A percentile compares a stretch with the other conserved stretches of the same genome.
phyloP scores from a whole-genome alignment of 2,329 filamentous ascomycete species.

The Basipetospora sp. region DNA sequence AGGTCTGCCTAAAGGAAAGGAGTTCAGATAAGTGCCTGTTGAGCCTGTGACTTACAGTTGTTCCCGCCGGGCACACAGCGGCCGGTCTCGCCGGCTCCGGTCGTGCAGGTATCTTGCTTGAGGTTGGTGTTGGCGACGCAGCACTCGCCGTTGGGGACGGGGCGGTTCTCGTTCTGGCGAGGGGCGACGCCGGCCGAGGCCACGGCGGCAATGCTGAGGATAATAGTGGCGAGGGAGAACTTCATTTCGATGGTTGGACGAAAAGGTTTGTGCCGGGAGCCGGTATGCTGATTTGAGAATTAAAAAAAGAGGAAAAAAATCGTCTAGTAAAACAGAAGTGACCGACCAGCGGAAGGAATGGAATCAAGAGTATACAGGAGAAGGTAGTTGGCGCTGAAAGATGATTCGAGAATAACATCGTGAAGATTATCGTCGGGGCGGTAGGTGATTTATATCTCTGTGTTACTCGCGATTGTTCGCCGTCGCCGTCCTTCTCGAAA shows the following conservation, averaged over 20 bases:
- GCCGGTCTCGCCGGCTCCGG: slow-evolving; percentile 17
- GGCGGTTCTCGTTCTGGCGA: slow-evolving; percentile 23
- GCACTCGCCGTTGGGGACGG: slow-evolving; percentile 20
- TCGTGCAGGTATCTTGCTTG: slow-evolving; percentile 22
- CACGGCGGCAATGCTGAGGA: slow-evolving; percentile 15
- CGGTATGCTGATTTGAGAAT: background rate
- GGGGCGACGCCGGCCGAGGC: slow-evolving; percentile 11
- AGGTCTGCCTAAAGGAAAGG: background rate
- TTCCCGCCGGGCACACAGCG: slow-evolving; percentile 20
- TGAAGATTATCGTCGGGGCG: too few species aligned
- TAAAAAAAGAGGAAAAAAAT: background rate
- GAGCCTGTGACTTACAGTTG: slow-evolving; percentile 17
- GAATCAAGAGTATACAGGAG: slow-evolving; percentile 1
- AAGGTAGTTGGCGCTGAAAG: background rate
- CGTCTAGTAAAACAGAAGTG: slow-evolving; percentile 3
- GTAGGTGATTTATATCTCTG: too few species aligned
- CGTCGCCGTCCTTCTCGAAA: too few species aligned
- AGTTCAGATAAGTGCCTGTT: too few species aligned
- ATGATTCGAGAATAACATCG: too few species aligned
- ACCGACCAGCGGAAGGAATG: slow-evolving; percentile 9
- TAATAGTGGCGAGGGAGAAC: slow-evolving; percentile 12
- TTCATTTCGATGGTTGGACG: slow-evolving; percentile 15
- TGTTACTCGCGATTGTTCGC: too few species aligned
- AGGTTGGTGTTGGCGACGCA: slow-evolving; percentile 20
- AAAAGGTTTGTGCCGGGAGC: background rate